Evolutionary conservation across 1,284 basidiomycete species (phyloP).

Genomic region (Omphalotus olearius): DNA sequence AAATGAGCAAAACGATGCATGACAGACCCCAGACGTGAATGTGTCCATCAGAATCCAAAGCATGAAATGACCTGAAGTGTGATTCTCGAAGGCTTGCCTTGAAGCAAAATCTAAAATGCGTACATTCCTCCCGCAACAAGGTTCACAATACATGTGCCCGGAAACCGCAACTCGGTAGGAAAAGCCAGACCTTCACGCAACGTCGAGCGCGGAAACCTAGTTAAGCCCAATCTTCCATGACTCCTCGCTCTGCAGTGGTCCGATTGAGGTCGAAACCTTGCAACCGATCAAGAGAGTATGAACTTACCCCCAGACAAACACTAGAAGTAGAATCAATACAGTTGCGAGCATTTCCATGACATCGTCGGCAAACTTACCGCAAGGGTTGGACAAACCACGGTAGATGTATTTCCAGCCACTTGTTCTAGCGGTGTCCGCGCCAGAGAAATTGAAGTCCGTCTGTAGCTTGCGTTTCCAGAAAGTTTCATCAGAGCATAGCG

Average conservation of each 20-base stretch:
- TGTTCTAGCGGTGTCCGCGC: conserved; percentile 61
- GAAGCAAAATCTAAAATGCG: conserved; percentile 21
- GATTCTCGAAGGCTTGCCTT: neutral
- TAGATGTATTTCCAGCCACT: conserved; percentile 81
- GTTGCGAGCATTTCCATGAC: neutral
- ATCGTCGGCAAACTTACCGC: conserved; percentile 26
- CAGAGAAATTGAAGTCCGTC: conserved; percentile 77
- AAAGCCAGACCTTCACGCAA: conserved; percentile 45
- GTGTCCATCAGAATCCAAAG: conserved; percentile 68
- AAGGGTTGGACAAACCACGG: conserved; percentile 58
- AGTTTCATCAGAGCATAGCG: conserved; percentile 65
- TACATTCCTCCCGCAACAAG: conserved; percentile 81
- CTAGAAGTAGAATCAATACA: conserved; percentile 15
- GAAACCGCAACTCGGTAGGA: conserved; percentile 57
- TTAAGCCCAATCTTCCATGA: conserved; percentile 58
- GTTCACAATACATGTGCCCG: conserved; percentile 62
- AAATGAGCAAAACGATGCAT: conserved; percentile 5
- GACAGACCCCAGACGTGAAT: conserved; percentile 79
- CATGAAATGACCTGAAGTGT: conserved; percentile 70
- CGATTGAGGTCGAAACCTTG: conserved; percentile 1
- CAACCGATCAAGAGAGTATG: neutral
- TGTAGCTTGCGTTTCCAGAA: conserved; percentile 74
- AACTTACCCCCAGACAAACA: conserved; percentile 81
- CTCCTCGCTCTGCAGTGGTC: conserved; percentile 42
- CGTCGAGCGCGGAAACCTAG: conserved; percentile 30